phyloP scores from a whole-genome alignment of 352 stramenopile species.

The Peronospora belbahrii region DNA sequence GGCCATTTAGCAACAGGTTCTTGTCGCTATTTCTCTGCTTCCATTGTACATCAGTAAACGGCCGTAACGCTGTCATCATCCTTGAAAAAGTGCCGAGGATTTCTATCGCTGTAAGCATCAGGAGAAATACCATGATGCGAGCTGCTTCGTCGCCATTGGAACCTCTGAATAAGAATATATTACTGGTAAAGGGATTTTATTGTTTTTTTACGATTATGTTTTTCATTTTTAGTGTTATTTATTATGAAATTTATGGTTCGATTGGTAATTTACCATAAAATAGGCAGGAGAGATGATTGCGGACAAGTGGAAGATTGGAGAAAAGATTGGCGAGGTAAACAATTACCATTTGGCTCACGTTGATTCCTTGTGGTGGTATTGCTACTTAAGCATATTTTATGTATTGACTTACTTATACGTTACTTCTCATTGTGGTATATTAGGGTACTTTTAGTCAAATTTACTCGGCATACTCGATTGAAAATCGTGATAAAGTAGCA shows the following conservation, averaged over 20 bases:
- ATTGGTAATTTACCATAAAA: background rate
- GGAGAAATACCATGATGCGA: constrained; percentile 16
- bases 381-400: no score
- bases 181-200: constrained; percentile 41
- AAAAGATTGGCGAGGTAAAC: constrained; percentile 81
- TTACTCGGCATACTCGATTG: constrained; percentile 76
- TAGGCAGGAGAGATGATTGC: constrained; percentile 78
- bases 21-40: no score
- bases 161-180: constrained; percentile 75
- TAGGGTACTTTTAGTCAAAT: constrained; percentile 86
- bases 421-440: background rate
- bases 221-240: background rate
- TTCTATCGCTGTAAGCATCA: no score
- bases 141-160: constrained; percentile 46
- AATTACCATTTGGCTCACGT: background rate
- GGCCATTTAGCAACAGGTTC: no score
- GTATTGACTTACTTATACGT: constrained; percentile 2
- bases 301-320: constrained; percentile 75
- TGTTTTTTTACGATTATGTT: background rate
- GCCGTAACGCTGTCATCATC: no score
- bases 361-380: no score
- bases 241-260: constrained; percentile 2
- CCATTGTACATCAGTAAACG: no score
- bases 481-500: constrained; percentile 65
- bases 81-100: no score